Evolutionary conservation across 2,329 filamentous ascomycete species (phyloP), one percentile per base, ranked within the genome.

Genomic region (Rutstroemia sydowiana): DNA sequence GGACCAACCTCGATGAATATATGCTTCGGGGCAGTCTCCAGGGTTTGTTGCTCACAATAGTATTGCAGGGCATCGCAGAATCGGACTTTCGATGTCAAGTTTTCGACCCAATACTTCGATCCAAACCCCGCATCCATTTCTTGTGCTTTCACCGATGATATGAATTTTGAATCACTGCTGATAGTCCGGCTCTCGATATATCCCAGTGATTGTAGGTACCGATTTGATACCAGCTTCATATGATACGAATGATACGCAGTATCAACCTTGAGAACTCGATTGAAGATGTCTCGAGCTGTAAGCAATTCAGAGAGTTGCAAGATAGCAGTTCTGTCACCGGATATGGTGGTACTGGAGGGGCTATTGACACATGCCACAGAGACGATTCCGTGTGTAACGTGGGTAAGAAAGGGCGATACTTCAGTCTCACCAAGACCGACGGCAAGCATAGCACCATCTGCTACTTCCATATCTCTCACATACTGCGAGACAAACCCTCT

Each of bases 361-460:
- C 53, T 57, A 46, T 66, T 68, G 31, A 62, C 58, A 21, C 65
- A 68, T 9, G 69, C 70, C 14, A 71, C 60, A 30, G 58, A 63
- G 57, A 58, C 56, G 14, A 54, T 34, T 32, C 54, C 56, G 16
- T 40, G 55, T 26, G 26, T 44, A 13, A 54, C 14, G 11, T 32
- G 5, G 5, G 47, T n/a, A n/a, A 57, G 26, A 11, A 54, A 54
- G n/a, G 21, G 13, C 9, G 42, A 14, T 0, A 45, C 51, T 8
- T 5, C 65, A 45, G 30, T 57, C 59, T 18, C 62, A 60, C 42
- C 40, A 13, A 55, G 39, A 31, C 60, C 78, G 2, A 79, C 75
- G 1, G 78, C 78, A 60, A 79, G 69, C 79, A 82, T 82, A 11
- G 71, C 65, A 0, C 78, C 78, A 55, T 57, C 23, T 30, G 34